Evolutionary conservation across 1,284 basidiomycete genomes (phyloP), one percentile per base, ranked within the genome.

Genomic region (Meira nashicola): DNA sequence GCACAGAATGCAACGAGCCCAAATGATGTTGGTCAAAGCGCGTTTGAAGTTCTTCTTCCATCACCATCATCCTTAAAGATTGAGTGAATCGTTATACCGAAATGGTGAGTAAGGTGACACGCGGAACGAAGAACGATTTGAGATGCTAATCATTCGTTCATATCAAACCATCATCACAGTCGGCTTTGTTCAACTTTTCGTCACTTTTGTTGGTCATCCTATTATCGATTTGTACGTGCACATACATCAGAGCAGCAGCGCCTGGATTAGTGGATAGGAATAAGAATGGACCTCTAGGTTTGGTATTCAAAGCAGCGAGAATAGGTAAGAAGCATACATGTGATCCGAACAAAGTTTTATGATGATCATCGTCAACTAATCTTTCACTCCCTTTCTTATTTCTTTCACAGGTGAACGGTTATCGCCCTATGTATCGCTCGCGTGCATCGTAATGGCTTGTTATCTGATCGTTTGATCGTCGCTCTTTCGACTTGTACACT

Each of bases 161-260:
- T 17, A n/a, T 43, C 41, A n/a, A 11, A 10, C 41, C 19, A 4
- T 21, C 4, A n/a, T 25, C 21, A 6, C 57, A 96, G 93, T 94
- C 93, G 48, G 94, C 95, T 7, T 84, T 98, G 39, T 96, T 98
- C 86, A 94, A 96, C 82, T 98, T 98, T 77, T 89, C 94, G 80
- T 93, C 92, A 0, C 84, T 98, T 17, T 84, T 98, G 12, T 86
- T 95, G 69, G 92, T 95, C 76, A 87, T 96, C 64, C 84, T 98
- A 15, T 85, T 98, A 54, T 83, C 89, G 77, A 92, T 97, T 63
- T 98, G 95, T 82, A 97, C 94, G 47, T 96, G 92, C 83, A 94
- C 95, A 2, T 98, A 98, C 78, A 84, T 94, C 15, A 86, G 94
- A 57, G 88, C 90, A 0, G 87, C 91, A 2, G 88, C 90, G 4